These are phyloP conservation scores for Canavalia gladiata DNA, from an alignment of 306 rosid genomes.

Conservation along the genomic window DNA sequence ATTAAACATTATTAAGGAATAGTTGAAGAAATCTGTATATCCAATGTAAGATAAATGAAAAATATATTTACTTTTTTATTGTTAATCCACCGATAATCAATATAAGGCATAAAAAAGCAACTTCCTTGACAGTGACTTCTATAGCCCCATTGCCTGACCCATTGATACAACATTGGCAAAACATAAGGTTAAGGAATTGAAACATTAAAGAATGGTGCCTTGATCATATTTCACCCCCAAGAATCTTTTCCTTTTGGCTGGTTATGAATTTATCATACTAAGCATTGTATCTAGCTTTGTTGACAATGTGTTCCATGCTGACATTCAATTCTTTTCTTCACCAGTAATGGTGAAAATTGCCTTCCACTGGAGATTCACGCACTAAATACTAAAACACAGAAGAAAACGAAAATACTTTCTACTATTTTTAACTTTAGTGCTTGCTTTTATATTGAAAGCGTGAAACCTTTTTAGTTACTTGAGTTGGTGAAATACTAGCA, in stretches of 20 bases:
- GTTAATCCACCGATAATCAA: background rate
- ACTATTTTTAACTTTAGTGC: constrained; percentile 44
- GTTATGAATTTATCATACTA: constrained; percentile 17
- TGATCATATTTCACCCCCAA: constrained; percentile 30
- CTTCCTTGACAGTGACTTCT: constrained; percentile 7
- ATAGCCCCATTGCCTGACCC: background rate
- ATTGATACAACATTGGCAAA: background rate
- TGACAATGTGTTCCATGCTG: constrained; percentile 40
- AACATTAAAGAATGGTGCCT: background rate
- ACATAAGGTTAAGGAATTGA: background rate
- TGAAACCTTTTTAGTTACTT: constrained; percentile 23
- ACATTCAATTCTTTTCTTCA: constrained; percentile 31
- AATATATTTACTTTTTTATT: background rate
- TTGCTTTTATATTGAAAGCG: constrained; percentile 30
- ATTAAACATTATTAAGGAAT: background rate
- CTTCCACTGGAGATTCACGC: constrained; percentile 46
- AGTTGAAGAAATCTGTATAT: constrained; percentile 8
- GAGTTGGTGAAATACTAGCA: constrained; percentile 34
- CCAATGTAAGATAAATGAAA: background rate
- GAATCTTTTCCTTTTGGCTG: constrained; percentile 17
- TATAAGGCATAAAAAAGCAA: background rate
- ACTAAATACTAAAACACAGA: constrained; percentile 23
- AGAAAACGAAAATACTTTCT: constrained; percentile 34
- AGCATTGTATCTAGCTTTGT: constrained; percentile 26
- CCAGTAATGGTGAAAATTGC: constrained; percentile 25